Conservation (phyloP, 371 early-diverging fungal species). For the Rhizoclosmatium hyalinum region DNA sequence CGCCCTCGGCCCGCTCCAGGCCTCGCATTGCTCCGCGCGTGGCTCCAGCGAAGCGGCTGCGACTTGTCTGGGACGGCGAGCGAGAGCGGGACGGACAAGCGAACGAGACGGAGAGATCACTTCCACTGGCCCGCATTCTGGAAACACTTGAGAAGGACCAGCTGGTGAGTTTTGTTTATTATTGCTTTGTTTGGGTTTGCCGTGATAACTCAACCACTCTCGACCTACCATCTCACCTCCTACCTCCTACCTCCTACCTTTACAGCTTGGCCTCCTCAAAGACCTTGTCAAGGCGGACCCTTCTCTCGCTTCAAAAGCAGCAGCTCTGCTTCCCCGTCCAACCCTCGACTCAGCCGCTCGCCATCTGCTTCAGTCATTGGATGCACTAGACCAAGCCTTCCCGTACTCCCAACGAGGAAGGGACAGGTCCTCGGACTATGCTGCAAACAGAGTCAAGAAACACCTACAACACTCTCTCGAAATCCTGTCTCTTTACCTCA, state of each 20-base stretch:
- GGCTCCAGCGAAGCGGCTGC: slow-evolving; percentile 30
- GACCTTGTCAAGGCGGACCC: slow-evolving; percentile 77
- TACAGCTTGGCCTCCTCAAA: slow-evolving; percentile 66
- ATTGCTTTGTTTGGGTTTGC: too few relatives aligned
- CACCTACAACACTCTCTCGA: slow-evolving; percentile 78
- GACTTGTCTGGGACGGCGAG: slow-evolving; percentile 23
- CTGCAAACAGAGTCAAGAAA: slow-evolving; percentile 85
- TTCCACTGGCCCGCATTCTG: slow-evolving; percentile 40
- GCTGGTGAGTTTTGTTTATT: slow-evolving; percentile 40
- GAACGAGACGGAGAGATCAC: slow-evolving; percentile 1
- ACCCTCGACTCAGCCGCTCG: slow-evolving; percentile 78
- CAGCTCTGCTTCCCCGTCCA: slow-evolving; percentile 83
- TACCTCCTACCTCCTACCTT: too few relatives aligned
- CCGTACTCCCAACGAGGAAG: slow-evolving; percentile 80
- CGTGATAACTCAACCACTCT: too few relatives aligned
- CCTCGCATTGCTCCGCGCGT: not conserved
- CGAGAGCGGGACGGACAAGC: not conserved
- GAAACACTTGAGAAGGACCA: slow-evolving; percentile 73
- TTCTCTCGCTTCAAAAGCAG: slow-evolving; percentile 71
- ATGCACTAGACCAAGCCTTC: slow-evolving; percentile 71
- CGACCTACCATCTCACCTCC: too few relatives aligned
- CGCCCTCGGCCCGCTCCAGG: not conserved
- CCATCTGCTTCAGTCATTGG: slow-evolving; percentile 73
- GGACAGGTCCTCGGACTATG: slow-evolving; percentile 76
- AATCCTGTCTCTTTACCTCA: slow-evolving; percentile 80